Conservation (phyloP, 495 filamentous ascomycete species). For the Amorphotheca resinae region DNA sequence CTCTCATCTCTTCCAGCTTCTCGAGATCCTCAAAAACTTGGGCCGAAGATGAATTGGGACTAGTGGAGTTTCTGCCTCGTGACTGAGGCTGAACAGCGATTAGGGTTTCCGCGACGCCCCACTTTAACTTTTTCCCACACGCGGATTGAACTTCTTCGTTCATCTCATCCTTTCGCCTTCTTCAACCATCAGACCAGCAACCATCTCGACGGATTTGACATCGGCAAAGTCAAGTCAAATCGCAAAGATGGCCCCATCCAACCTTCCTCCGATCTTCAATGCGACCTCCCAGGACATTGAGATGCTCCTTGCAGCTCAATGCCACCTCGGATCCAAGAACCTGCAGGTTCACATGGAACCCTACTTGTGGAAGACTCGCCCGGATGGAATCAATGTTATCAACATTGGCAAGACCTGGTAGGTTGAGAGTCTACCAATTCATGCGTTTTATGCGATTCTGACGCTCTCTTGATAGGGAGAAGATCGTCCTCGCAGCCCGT, state of each 20-base stretch:
- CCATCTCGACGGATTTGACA: slow-evolving; percentile 11
- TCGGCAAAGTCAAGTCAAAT: slow-evolving; percentile 24
- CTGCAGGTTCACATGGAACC: slow-evolving; percentile 97
- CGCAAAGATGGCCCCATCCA: slow-evolving; percentile 83
- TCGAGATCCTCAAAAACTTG: neutral
- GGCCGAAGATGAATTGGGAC: neutral
- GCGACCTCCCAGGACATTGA: slow-evolving; percentile 74
- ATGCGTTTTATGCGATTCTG: slow-evolving; percentile 5
- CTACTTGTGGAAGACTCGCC: slow-evolving; percentile 97
- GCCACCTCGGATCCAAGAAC: slow-evolving; percentile 98
- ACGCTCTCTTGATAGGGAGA: slow-evolving; percentile 62
- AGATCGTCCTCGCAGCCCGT: slow-evolving; percentile 94
- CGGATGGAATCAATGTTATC: slow-evolving; percentile 94
- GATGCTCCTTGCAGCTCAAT: slow-evolving; percentile 94
- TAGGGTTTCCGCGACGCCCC: neutral
- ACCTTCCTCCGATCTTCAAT: slow-evolving; percentile 79
- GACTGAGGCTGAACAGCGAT: slow-evolving; percentile 5
- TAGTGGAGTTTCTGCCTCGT: slow-evolving; percentile 6
- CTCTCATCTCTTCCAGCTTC: neutral
- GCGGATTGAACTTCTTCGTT: slow-evolving; percentile 8
- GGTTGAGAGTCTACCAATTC: slow-evolving; percentile 20
- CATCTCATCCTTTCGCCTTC: neutral
- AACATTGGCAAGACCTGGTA: slow-evolving; percentile 99
- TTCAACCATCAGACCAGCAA: slow-evolving; percentile 3
- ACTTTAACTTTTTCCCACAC: neutral